Evolutionary conservation across 192 early-diverging fungal species (phyloP).

Genomic region (Backusella australiensis): DNA sequence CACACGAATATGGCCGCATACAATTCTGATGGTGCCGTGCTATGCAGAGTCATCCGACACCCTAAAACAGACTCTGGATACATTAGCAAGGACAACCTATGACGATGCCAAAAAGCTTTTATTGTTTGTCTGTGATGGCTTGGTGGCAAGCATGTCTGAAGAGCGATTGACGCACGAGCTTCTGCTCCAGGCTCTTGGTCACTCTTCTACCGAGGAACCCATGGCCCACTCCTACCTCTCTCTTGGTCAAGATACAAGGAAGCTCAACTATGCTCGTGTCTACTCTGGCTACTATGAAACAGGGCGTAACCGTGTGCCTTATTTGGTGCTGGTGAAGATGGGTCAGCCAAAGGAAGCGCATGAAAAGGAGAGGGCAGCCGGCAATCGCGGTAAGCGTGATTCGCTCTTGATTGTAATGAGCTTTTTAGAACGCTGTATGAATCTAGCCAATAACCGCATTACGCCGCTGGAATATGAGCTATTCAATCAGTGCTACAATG

Average conservation of each 20-base stretch:
- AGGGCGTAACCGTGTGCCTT: constrained; percentile 53
- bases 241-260: constrained; percentile 44
- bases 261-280: constrained; percentile 62
- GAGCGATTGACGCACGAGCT: constrained; percentile 58
- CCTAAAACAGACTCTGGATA: constrained; percentile 61
- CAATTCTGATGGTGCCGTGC: constrained; percentile 63
- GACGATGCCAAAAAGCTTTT: constrained; percentile 69
- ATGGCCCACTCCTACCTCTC: constrained; percentile 52
- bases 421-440: constrained; percentile 73
- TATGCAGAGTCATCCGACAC: constrained; percentile 67
- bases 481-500: constrained; percentile 60
- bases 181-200: constrained; percentile 65
- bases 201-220: constrained; percentile 51
- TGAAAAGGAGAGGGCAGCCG: constrained; percentile 24
- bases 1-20: constrained; percentile 16
- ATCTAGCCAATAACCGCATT: constrained; percentile 55
- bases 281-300: constrained; percentile 62
- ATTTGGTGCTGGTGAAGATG: constrained; percentile 60
- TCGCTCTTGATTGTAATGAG: constrained; percentile 83
- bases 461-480: constrained; percentile 67
- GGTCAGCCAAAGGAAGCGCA: constrained; percentile 47
- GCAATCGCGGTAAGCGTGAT: constrained; percentile 84
- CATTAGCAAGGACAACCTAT: constrained; percentile 57
- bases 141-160: constrained; percentile 57
- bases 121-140: constrained; percentile 68